These are phyloP conservation scores for Talaromyces nanjingensis DNA, from an alignment of 495 filamentous ascomycete genomes.

Conservation along the genomic window DNA sequence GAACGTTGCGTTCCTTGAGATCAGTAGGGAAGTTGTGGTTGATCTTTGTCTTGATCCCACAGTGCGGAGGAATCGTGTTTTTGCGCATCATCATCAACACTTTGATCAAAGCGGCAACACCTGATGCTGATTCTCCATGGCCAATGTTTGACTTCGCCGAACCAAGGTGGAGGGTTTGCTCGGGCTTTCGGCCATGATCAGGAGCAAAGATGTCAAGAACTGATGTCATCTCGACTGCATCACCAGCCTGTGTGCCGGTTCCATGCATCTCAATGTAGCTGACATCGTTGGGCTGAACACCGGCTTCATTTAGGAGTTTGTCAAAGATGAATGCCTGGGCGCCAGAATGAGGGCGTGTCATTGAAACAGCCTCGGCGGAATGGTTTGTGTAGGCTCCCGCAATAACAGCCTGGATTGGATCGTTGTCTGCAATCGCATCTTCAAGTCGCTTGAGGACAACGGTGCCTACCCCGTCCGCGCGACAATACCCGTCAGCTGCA, in stretches of 20 bases:
- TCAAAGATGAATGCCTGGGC: conserved; percentile 67
- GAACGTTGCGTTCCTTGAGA: conserved; percentile 65
- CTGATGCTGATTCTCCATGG: conserved; percentile 84
- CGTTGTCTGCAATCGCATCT: conserved; percentile 68
- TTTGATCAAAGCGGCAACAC: conserved; percentile 76
- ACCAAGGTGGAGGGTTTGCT: conserved; percentile 72
- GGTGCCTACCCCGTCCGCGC: conserved; percentile 64
- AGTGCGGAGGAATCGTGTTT: conserved; percentile 74
- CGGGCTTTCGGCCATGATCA: conserved; percentile 52
- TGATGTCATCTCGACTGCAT: conserved; percentile 71
- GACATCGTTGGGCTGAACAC: conserved; percentile 64
- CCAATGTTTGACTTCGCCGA: conserved; percentile 86
- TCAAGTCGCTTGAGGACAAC: conserved; percentile 69
- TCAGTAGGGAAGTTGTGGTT: conserved; percentile 77
- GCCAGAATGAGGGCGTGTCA: conserved; percentile 70
- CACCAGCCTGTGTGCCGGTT: conserved; percentile 80
- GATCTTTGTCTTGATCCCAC: conserved; percentile 80
- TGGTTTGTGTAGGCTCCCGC: conserved; percentile 65
- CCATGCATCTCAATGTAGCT: conserved; percentile 87
- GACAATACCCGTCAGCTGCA: conserved; percentile 70
- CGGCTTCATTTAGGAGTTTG: conserved; percentile 59
- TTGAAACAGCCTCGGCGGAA: conserved; percentile 69
- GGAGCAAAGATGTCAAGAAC: conserved; percentile 80
- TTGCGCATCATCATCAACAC: conserved; percentile 83
- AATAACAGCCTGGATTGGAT: conserved; percentile 64